Base-by-base conservation (phyloP, 352 stramenopile species). In the Phytophthora tentaculata region DNA sequence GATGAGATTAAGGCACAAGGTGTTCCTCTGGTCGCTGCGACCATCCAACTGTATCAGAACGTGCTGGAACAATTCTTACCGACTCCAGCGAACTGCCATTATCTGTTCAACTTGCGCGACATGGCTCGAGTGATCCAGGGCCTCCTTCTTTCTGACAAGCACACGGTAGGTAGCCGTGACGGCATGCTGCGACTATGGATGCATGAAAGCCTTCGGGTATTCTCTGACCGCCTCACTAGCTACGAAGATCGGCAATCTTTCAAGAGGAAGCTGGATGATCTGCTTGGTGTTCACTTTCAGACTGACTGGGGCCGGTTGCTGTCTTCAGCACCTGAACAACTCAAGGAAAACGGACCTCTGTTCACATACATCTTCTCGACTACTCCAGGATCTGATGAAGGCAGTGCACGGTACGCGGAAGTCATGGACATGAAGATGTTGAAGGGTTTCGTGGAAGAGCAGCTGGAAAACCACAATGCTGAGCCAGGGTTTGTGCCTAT, bases 401-500 rank as follows among this genome's bases (percentile, higher is more conserved):
- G 77, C 13, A 80, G 67, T 2, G 64, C 66, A 0, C 76, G 86
- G 37, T 95, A 96, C 63, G 76, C 79, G 12, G 91, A 98, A 65
- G 81, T 95, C 5, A 81, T 83, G 56, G 92, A 98, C 45, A 86
- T 97, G 69, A 92, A 92, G 48, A 64, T 77, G 63, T 79, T 98
- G 19, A 97, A 97, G 73, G 76, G 69, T 32, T 95, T 96, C 51
- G 78, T 97, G 0, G 90, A 98, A 63, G 91, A 98, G 55, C 90
- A 95, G 49, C 76, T 97, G 13, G 90, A 97, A 54, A 95, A 97
- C 53, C 93, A 98, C 74, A 97, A 97, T 54, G 86, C 93, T 5
- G 90, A 97, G 48, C 86, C 88, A 16, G 91, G 91, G 0, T 92
- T 94, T 32, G 68, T 96, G 2, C 87, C 88, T 1, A 97, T 97